phyloP scores from a whole-genome alignment of 2,329 filamentous ascomycete genomes.

The Diplodia intermedia region DNA sequence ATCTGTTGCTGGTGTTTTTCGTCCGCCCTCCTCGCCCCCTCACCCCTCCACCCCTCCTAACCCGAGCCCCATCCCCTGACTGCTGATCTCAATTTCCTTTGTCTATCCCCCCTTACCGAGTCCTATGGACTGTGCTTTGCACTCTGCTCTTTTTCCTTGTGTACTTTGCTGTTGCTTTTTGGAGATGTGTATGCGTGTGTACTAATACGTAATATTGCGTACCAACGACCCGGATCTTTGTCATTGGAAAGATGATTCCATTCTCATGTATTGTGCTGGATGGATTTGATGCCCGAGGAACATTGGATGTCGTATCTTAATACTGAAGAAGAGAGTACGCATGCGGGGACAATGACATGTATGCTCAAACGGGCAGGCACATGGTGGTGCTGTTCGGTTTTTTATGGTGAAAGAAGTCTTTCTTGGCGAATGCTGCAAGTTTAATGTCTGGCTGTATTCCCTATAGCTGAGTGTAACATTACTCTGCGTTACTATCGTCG shows the following conservation, averaged over 20 bases:
- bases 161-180: background rate
- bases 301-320: background rate
- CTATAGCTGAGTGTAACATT: no score
- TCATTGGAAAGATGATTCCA: background rate
- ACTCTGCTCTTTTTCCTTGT: background rate
- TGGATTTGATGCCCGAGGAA: no score
- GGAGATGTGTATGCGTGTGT: background rate
- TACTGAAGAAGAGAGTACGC: background rate
- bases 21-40: background rate
- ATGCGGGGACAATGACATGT: background rate
- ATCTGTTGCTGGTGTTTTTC: background rate
- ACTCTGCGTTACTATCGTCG: no score
- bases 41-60: background rate
- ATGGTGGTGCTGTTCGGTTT: background rate
- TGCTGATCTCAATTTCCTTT: background rate
- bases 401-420: background rate
- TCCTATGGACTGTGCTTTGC: background rate
- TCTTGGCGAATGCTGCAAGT: background rate
- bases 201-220: background rate
- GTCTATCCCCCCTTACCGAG: background rate
- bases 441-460: no score
- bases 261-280: background rate
- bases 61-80: background rate
- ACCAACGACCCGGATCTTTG: background rate
- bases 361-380: background rate